phyloP scores from a whole-genome alignment of 1,284 basidiomycete species.

The Boletus calvinii region DNA sequence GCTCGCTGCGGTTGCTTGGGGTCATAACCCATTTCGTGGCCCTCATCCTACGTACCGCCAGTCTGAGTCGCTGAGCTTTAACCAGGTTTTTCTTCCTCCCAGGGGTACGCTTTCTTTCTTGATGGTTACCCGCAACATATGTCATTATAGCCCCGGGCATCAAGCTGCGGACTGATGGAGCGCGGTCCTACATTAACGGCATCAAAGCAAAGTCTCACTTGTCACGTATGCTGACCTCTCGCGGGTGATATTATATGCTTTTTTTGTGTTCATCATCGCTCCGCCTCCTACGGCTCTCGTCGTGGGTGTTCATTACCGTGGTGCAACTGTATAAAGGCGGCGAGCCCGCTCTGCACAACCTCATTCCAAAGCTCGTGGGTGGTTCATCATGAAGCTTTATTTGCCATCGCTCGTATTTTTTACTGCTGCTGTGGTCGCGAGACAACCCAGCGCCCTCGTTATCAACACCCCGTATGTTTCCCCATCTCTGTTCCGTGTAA shows the following conservation, averaged over 20 bases:
- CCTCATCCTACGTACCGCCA: too few relatives aligned
- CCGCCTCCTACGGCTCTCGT: not conserved
- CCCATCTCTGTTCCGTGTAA: not conserved
- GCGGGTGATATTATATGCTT: not conserved
- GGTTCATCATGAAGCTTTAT: not conserved
- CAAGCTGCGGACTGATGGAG: not conserved
- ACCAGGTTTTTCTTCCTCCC: not conserved
- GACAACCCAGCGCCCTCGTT: not conserved
- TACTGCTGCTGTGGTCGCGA: not conserved
- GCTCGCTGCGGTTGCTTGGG: not conserved
- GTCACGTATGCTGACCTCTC: not conserved
- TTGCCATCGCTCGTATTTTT: not conserved
- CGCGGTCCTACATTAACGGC: not conserved
- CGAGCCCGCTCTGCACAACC: not conserved
- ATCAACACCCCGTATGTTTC: slow-evolving; percentile 15
- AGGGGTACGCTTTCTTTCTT: not conserved
- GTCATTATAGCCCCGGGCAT: not conserved
- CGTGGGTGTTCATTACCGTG: not conserved
- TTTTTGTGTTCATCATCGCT: not conserved
- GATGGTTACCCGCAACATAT: not conserved
- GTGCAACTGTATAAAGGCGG: not conserved
- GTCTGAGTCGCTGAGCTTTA: too few relatives aligned
- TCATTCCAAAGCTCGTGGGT: not conserved
- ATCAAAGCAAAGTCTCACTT: not conserved
- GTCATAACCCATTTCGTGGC: not conserved